phyloP scores from a whole-genome alignment of 768 basidiomycete genomes.

The Leccinellum albellum region DNA sequence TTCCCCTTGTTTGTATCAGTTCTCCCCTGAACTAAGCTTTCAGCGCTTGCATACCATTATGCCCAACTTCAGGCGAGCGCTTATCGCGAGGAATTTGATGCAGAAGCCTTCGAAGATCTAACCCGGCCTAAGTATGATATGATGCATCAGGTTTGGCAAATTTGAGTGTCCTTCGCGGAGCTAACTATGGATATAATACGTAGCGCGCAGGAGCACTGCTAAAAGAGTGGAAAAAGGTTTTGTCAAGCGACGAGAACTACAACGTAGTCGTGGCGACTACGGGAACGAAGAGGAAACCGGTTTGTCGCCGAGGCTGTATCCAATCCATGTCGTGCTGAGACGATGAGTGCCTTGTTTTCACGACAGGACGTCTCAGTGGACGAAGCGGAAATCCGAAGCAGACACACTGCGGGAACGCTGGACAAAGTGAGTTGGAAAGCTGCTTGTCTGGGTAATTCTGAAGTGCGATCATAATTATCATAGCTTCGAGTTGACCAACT shows the following conservation, averaged over 20 bases:
- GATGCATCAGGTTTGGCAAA: constrained; percentile 67
- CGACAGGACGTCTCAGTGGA: constrained; percentile 58
- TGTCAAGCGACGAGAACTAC: constrained; percentile 64
- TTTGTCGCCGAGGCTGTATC: constrained; percentile 32
- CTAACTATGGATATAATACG: background rate
- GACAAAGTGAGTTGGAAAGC: constrained; percentile 51
- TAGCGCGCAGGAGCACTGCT: constrained; percentile 70
- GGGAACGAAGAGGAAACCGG: constrained; percentile 71
- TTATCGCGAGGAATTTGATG: constrained; percentile 85
- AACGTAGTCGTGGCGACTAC: constrained; percentile 43
- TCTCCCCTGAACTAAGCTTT: background rate
- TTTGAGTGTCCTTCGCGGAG: background rate
- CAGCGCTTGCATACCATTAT: constrained; percentile 77
- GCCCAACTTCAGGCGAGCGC: constrained; percentile 89
- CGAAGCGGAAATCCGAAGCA: constrained; percentile 71
- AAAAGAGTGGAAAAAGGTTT: constrained; percentile 63
- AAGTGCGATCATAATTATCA: constrained; percentile 6
- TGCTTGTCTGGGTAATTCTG: constrained; percentile 2
- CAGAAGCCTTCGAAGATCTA: constrained; percentile 73
- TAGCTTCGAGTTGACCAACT: constrained; percentile 77
- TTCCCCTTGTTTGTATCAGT: background rate
- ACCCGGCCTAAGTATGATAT: constrained; percentile 72
- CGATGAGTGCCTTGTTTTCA: background rate
- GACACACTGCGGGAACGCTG: constrained; percentile 55
- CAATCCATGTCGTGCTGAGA: background rate